Base-by-base conservation (phyloP, 169 alveolate species). In the Eimeria mitis region DNA sequence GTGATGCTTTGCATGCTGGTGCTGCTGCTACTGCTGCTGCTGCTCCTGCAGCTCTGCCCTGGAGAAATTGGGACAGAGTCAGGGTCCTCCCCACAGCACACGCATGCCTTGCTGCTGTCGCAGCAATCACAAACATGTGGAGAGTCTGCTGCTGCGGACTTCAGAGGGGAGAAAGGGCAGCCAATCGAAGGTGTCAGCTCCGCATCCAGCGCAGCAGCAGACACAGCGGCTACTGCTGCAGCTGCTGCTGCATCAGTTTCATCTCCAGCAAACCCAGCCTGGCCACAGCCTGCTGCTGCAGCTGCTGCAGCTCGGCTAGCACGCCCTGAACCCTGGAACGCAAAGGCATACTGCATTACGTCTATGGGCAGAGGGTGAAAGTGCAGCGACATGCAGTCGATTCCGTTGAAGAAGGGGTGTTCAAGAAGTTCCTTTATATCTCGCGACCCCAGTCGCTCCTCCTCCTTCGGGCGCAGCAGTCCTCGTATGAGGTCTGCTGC, bases 381-480 rank as follows among this genome's bases (percentile, higher is more conserved):
- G 44, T 85, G 92, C 42, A 85, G 44, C 19, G 81, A 23, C 92
- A 61, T 56, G 52, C 92, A 85, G 14, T 61, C 92, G 81, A 85
- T 61, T 14, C 92, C 92, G 42, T 56, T 47, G 63, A 61, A 61
- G 31, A 85, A 85, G 25, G 76, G 92, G 42, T 85, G 92, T 56
- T 85, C 63, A 47, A 85, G 81, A 31, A 85, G 81, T 68, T 85
- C 92, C 81, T n/a, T 56, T 11, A 85, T 16, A 47, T 85, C 63
- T 28, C 81, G 21, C 40, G 92, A 11, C 5, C 68, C 92, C 3
- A 85, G 44, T 42, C 92, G 59, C 31, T 61, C 92, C 31, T 85
- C 81, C 92, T 85, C 91, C 81, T 56, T 85, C 59, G 81, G 65
- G 34, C 63, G 76, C 81, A 85, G 61, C 63, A 85, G 63, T n/a